Evolutionary conservation across 805 yeast species (phyloP), one percentile per base, ranked within the genome.

Genomic region (Candida taoyuanica): DNA sequence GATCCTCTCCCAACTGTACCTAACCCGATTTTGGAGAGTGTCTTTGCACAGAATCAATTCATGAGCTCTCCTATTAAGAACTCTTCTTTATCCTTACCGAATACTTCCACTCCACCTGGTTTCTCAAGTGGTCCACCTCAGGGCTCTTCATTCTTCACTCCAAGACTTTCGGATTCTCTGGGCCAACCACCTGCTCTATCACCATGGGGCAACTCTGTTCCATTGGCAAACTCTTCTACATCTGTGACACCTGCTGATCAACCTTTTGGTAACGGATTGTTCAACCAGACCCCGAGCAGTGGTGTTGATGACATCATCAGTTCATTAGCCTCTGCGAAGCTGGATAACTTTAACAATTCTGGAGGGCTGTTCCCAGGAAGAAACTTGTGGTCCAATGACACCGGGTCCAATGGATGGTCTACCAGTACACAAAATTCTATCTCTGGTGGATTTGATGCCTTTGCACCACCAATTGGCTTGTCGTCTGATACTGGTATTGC

Each of bases 331-430:
- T 39, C 42, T 2, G 34, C 42, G 5, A 30, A 34, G 9, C 42
- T 39, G 20, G 42, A 39, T 16, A 34, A 26, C 26, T 39, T 39
- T 36, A 39, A 28, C 33, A 32, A 20, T 29, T 33, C 31, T 14
- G 36, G 36, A 18, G 43, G 42, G 3, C 12, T 39, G 14, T 39
- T 35, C 28, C 25, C 43, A 5, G 35, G 40, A 11, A 29, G 39
- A 18, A 33, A 38, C 28, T 20, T 35, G 26, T 40, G 39, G 39
- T 23, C 20, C 12, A 31, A 16, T 19, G 33, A 39, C 29, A 30
- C 23, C 11, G 13, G 15, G 12, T 21, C 36, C n/a, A 39, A 35
- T 28, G 38, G 42, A 14, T 34, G 37, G 37, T 23, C 34, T 15
- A 24, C 23, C n/a, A n/a, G n/a, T n/a, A n/a, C n/a, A n/a, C n/a